Evolutionary conservation across 2,329 filamentous ascomycete genomes (phyloP), one percentile per base, ranked within the genome.

Genomic region (Keithomyces neogunnii): DNA sequence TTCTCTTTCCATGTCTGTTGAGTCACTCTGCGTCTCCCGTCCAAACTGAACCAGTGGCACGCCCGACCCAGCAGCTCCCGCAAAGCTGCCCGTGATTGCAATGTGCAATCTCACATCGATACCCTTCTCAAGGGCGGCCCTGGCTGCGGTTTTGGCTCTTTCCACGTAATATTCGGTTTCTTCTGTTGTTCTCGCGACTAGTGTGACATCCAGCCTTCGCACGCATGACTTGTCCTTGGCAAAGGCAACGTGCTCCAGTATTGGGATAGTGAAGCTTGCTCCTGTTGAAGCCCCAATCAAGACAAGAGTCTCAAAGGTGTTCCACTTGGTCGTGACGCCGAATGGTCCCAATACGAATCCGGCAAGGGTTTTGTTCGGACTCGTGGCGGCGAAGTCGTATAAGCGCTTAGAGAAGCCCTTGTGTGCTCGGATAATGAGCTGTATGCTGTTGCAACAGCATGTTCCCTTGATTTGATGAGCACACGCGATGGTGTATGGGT

Each of bases 261-360:
- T 78, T 0, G 80, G 80, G 5, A 84, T 63, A 1, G 77, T 80
- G 51, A 80, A 84, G 3, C 80, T 83, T 1, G 80, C 76, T n/a
- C 81, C 81, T 0, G 81, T 84, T 0, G 80, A 84, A 0, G 80
- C 80, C 0, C 79, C 80, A 42, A 84, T 76, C 3, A 84, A 68
- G 4, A 84, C 66, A 43, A 84, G 63, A 0, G 78, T 80, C 62
- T 84, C 81, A 60, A 77, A 84, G 0, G 76, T 69, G 46, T 81
- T 71, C 76, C 78, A 82, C 4, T 70, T 68, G 0, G 79, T 77
- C 2, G 79, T 77, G 4, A 64, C 64, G 13, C 80, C 80, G 45
- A 76, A 83, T 0, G 80, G 81, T 0, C 81, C 80, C 1, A 74
- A 68, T 2, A 83, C 68, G 38, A 82, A 78, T 1, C 62, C 66